Conservation (phyloP, 345 rosid genomes). For the Physaria fendleri region DNA sequence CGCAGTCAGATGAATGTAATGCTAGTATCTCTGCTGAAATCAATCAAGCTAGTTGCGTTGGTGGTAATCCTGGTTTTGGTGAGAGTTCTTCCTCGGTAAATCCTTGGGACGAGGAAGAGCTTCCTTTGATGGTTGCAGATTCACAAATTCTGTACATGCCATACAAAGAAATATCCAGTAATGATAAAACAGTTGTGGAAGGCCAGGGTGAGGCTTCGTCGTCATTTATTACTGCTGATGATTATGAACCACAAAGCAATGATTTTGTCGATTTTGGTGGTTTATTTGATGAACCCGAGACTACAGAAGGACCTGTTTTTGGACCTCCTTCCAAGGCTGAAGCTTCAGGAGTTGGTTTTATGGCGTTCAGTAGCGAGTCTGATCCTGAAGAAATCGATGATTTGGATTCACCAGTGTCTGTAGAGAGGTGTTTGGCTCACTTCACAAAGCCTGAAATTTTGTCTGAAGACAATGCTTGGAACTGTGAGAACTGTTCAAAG, state of each 20-base stretch:
- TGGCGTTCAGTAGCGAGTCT: slow-evolving; percentile 64
- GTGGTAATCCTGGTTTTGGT: slow-evolving; percentile 34
- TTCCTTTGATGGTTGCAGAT: slow-evolving; percentile 50
- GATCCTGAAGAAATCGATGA: slow-evolving; percentile 94
- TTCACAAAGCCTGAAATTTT: slow-evolving; percentile 81
- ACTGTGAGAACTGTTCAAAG: slow-evolving; percentile 82
- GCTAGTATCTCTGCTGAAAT: slow-evolving; percentile 31
- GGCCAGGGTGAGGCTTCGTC: slow-evolving; percentile 51
- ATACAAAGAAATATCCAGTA: slow-evolving; percentile 42
- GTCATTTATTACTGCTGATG: slow-evolving; percentile 34
- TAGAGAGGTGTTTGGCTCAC: slow-evolving; percentile 86
- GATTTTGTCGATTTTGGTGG: slow-evolving; percentile 84
- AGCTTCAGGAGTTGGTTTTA: slow-evolving; percentile 42
- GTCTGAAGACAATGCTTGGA: slow-evolving; percentile 90
- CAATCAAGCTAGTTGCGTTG: slow-evolving; percentile 21
- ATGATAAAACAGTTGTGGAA: slow-evolving; percentile 34
- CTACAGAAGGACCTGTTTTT: slow-evolving; percentile 40
- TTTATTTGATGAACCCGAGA: slow-evolving; percentile 85
- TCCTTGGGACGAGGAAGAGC: slow-evolving; percentile 60
- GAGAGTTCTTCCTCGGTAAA: slow-evolving; percentile 44
- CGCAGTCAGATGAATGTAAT: slow-evolving; percentile 29
- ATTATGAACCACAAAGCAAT: slow-evolving; percentile 41
- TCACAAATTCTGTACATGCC: slow-evolving; percentile 75
- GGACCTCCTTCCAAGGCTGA: slow-evolving; percentile 57
- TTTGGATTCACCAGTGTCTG: slow-evolving; percentile 74